phyloP scores from a whole-genome alignment of 306 rosid genomes.

The Abrus precatorius region DNA sequence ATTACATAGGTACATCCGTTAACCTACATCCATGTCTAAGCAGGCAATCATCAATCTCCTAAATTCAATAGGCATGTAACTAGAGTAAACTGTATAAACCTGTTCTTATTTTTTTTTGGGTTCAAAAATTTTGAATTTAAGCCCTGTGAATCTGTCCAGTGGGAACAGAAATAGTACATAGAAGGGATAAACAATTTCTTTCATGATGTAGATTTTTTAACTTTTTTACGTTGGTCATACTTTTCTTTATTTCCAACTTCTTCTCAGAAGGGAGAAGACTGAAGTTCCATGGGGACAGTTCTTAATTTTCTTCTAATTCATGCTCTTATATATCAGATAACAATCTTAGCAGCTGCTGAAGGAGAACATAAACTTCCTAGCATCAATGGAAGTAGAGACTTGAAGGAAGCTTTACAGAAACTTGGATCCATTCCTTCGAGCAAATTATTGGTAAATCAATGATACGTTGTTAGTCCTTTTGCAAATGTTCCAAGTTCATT shows the following conservation, averaged over 20 bases:
- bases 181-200: conserved; percentile 16
- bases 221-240: not conserved
- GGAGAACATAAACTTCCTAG: conserved; percentile 88
- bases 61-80: conserved; percentile 32
- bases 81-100: not conserved
- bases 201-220: not conserved
- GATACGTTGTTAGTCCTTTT: conserved; percentile 8
- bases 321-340: conserved; percentile 64
- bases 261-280: conserved; percentile 10
- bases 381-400: conserved; percentile 85
- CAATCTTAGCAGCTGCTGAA: conserved; percentile 95
- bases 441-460: conserved; percentile 74
- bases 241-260: conserved; percentile 26
- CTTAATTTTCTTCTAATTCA: conserved; percentile 34
- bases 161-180: conserved; percentile 17
- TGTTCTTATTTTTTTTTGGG: conserved; percentile 20
- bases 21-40: conserved; percentile 6
- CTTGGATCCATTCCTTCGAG: conserved; percentile 89
- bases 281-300: conserved; percentile 10
- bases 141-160: conserved; percentile 12
- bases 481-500: conserved; percentile 1
- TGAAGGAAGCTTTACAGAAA: conserved; percentile 95
- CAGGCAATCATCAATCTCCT: not conserved
- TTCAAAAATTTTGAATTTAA: conserved; percentile 23
- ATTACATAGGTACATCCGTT: not conserved